Conservation (phyloP, 2,329 filamentous ascomycete genomes). For the Aspergillus fijiensis region DNA sequence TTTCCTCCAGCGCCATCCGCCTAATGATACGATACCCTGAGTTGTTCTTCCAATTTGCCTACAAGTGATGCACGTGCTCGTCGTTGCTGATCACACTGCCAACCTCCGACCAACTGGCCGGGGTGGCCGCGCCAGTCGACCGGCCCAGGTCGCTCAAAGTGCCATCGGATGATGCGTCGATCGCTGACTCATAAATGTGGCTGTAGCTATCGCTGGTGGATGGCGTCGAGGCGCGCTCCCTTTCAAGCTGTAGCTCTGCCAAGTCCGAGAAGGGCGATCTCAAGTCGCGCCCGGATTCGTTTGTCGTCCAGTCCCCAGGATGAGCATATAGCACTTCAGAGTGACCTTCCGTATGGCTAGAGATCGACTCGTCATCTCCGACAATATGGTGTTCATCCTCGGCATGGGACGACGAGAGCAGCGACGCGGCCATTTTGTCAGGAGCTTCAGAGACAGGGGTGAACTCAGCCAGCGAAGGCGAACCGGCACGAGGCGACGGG, state of each 20-base stretch:
- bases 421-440: constrained; percentile 16
- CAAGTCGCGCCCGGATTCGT: constrained; percentile 18
- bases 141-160: constrained; percentile 41
- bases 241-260: constrained; percentile 15
- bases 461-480: constrained; percentile 45
- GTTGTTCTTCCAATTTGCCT: background rate
- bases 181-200: constrained; percentile 35
- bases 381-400: background rate
- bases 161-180: constrained; percentile 37
- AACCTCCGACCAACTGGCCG: constrained; percentile 47
- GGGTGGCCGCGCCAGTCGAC: constrained; percentile 35
- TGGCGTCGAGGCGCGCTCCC: constrained; percentile 35
- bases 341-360: constrained; percentile 37
- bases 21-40: background rate
- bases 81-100: constrained; percentile 46
- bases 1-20: background rate
- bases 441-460: constrained; percentile 48
- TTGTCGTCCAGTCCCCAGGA: constrained; percentile 23
- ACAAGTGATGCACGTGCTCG: constrained; percentile 29
- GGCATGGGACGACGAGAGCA: background rate
- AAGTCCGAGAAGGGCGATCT: constrained; percentile 25
- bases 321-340: constrained; percentile 37
- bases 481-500: constrained; percentile 40
- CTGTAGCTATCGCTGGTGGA: constrained; percentile 40
- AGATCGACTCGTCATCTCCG: constrained; percentile 11